A percentile compares a stretch with the other conserved stretches of the same genome.
phyloP scores from a whole-genome alignment of 2,329 filamentous ascomycete species.

The Aureobasidium sp. region DNA sequence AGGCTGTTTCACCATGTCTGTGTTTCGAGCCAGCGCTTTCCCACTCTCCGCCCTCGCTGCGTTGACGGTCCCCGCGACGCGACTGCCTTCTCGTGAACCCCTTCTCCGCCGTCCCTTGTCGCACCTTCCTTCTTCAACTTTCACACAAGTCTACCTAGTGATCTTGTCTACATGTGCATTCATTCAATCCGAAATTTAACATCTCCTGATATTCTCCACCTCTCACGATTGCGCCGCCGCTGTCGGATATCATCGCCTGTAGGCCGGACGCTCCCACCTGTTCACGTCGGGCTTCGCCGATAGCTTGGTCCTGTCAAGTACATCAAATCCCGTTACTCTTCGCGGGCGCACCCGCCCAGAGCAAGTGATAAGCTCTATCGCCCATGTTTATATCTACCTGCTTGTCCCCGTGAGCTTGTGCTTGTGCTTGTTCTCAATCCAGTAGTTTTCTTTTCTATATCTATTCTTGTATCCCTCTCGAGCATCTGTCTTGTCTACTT shows the following conservation, averaged over 20 bases:
- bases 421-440: background rate
- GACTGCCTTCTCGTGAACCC: background rate
- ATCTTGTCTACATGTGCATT: background rate
- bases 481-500: background rate
- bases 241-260: background rate
- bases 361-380: constrained; percentile 4
- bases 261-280: background rate
- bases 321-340: background rate
- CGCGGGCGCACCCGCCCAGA: background rate
- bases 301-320: background rate
- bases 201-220: background rate
- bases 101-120: background rate
- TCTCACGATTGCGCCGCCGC: background rate
- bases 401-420: background rate
- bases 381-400: background rate
- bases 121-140: background rate
- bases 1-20: background rate
- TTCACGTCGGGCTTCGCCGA: constrained; percentile 7
- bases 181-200: background rate
- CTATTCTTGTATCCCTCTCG: background rate
- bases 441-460: background rate
- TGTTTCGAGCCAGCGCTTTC: background rate
- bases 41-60: background rate
- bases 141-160: background rate
- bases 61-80: background rate